Base-by-base conservation (phyloP, 306 rosid species). In the Trifolium pratense region DNA sequence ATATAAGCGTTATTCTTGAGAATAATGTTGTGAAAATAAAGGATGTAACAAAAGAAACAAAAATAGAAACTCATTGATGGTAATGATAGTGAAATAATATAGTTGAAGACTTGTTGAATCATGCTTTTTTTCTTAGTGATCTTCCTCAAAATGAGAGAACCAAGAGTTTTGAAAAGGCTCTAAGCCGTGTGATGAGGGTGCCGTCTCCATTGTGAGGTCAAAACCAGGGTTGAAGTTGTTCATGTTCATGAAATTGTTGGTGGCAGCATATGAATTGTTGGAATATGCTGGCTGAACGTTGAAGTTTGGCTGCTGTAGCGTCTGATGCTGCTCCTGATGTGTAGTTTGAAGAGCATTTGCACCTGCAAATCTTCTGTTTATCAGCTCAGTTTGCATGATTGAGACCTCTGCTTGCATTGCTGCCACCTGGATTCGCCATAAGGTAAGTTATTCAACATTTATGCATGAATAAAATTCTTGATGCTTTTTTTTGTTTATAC, bases 201-300 rank as follows among this genome's bases (percentile, higher is more conserved):
- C 69, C 2, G 86, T 62, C 4, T 78, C 77, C 23, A 82, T 70
- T 26, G 81, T 59, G 64, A 80, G 84, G 18, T 85, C 87, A 20
- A 87, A 88, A 11, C 78, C 36, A 34, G 60, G 60, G 59, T 68
- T 67, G 74, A 66, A 66, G 74, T 36, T 75, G 64, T 74, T 75
- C 62, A 85, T 73, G 78, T 69, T 82, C 74, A 85, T 78, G 17
- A 84, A 74, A 46, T 86, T 87, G 40, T 32, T 25, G 60, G 78
- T 85, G 1, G 92, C 85, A 57, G 91, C 83, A 4, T 86, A 84
- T 31, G 98, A 88, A 56, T 82, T 89, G 84, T 88, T 87, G 48
- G 97, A 87, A 74, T 87, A 90, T 4, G 87, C 58, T 2, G 92
- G 86, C 42, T 88, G 89, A 70, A 84, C 39, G 60, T 58, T 75